Base-by-base conservation (phyloP, 768 basidiomycete genomes). In the Termitomyces eurrhizus region DNA sequence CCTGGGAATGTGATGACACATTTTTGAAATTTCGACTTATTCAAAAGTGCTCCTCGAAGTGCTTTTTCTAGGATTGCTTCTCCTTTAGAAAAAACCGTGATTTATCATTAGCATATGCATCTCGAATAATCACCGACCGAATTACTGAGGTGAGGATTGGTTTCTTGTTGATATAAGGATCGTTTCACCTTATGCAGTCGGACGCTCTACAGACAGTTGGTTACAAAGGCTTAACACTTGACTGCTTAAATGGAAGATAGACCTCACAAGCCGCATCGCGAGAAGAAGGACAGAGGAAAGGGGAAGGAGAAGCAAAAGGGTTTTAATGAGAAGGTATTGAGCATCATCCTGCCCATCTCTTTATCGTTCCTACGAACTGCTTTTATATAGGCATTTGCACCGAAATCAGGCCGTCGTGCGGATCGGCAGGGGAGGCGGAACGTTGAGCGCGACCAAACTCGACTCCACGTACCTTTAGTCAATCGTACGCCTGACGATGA, bases 391-490 rank as follows among this genome's bases (percentile, higher is more conserved):
- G 96, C 96, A 2, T 98, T 98, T 74, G 95, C 94, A 16, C 92
- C 90, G 36, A 90, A 84, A 75, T 97, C 94, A 39, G 96, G 93
- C 63, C 86, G 92, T 61, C 80, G 87, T 55, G 97, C 96, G 45
- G 93, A 97, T 67, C 79, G 85, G 36, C 91, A 95, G 71, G 95
- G 92, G 8, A 83, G 96, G 21, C 82, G 97, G 57, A 95, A 92
- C 59, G 95, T 87, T 33, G 97, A 99, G 70, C 85, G 87, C 57
- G 94, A 97, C 71, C 96, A 99, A 75, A 92, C 93, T 2, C 84
- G 95, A 46, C 82, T 99, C 1, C 97, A 99, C 72, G 97, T 98
- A 7, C 97, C 97, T 14, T 84, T 97, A 33, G 92, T 98, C 56
- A 89, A 98, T 73, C 85, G 97, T 54, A 98, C 94, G 11, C 96